Evolutionary conservation across 768 basidiomycete species (phyloP), one percentile per base, ranked within the genome.

Genomic region (Termitomyces sp.): DNA sequence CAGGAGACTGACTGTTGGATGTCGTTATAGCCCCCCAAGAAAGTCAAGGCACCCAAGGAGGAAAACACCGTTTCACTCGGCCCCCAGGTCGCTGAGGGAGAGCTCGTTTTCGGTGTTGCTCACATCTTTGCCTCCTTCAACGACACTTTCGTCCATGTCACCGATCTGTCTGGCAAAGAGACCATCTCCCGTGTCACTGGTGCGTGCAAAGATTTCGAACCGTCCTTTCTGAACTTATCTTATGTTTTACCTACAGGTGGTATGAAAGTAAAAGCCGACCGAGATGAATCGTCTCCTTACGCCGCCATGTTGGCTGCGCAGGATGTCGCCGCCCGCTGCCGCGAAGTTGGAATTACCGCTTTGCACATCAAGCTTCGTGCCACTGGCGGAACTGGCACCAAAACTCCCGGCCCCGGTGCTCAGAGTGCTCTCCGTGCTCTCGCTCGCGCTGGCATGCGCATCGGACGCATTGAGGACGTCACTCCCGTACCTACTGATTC

Each of bases 251-350:
- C 35, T 33, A 5, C 56, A 91, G 93, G 93, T 74, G 97, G 97
- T 61, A 98, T 98, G 97, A 98, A 98, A 82, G 97, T 99, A 79
- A 99, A 98, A 82, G 97, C 96, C 13, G 97, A 99, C 78, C 91
- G 97, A 77, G 97, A 99, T 79, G 97, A 99, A 79, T 98, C 95
- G 44, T 98, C 95, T 26, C 93, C 92, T 18, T 93, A 97, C 72
- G 93, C 95, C 54, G 94, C 95, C 73, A 96, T 97, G 95, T 82
- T 98, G 74, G 96, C 96, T 57, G 95, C 96, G 46, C 96, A 98
- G 80, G 96, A 98, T 68, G 94, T 95, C 66, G 96, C 96, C 60
- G 74, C 81, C 55, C 93, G 95, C 67, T 99, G 97, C 89, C 91
- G 92, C 72, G 97, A 98, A 79, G 93, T 98, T 67, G 97, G 97